phyloP scores from a whole-genome alignment of 2,329 filamentous ascomycete genomes.

The Capronia americana region DNA sequence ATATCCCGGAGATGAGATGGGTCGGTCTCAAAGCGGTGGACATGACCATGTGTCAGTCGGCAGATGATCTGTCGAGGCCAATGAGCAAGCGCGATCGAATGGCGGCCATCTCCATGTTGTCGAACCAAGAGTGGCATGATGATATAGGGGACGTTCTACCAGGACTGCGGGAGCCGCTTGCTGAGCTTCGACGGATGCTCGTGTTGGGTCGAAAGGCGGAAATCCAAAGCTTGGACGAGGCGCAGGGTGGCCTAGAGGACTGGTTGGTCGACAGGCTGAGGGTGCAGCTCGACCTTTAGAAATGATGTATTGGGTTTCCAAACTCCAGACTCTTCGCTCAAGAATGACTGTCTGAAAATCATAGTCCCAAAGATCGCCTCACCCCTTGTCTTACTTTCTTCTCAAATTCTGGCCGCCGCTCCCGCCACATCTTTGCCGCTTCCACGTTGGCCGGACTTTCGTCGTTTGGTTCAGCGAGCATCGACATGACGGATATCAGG shows the following conservation, averaged over 20 bases:
- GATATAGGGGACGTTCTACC: constrained; percentile 50
- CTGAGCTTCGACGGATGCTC: constrained; percentile 66
- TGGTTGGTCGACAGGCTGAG: constrained; percentile 47
- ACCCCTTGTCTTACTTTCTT: constrained; percentile 83
- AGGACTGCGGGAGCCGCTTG: constrained; percentile 48
- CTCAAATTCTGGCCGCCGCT: constrained; percentile 83
- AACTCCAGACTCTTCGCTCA: neutral
- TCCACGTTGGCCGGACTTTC: constrained; percentile 96
- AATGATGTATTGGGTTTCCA: constrained; percentile 4
- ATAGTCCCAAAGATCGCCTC: constrained; percentile 74
- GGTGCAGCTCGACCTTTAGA: constrained; percentile 7
- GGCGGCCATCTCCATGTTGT: constrained; percentile 54
- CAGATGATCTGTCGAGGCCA: constrained; percentile 22
- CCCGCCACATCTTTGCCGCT: constrained; percentile 95
- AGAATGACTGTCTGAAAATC: constrained; percentile 15
- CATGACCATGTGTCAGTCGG: constrained; percentile 42
- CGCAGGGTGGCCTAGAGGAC: constrained; percentile 48
- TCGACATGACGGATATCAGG: constrained; percentile 94
- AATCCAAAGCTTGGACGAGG: constrained; percentile 61
- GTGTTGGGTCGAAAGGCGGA: constrained; percentile 68
- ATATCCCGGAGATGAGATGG: constrained; percentile 59
- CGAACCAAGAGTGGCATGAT: constrained; percentile 60
- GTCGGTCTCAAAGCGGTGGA: constrained; percentile 61
- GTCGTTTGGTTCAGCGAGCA: constrained; percentile 96
- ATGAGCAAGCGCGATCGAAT: constrained; percentile 35